phyloP scores from a whole-genome alignment of 495 filamentous ascomycete genomes.

The Pyronema omphalodes region DNA sequence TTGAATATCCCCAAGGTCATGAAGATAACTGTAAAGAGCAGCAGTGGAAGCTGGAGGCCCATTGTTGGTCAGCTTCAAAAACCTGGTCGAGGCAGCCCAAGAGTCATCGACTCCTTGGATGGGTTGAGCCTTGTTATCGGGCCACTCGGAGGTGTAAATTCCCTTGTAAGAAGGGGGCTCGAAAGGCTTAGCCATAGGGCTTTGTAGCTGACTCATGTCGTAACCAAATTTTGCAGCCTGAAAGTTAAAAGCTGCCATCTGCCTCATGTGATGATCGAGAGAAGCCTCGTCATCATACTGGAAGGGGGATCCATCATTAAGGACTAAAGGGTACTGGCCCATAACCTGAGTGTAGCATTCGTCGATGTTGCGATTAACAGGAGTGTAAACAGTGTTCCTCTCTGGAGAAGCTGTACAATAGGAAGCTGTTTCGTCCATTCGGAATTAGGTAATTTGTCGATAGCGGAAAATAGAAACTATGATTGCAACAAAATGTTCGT shows the following conservation, averaged over 20 bases:
- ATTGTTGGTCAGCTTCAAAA: slow-evolving; percentile 14
- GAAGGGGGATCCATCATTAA: not conserved
- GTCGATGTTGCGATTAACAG: slow-evolving; percentile 10
- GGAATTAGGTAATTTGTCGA: not conserved
- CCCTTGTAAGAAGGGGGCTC: not conserved
- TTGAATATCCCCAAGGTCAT: not conserved
- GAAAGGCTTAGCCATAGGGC: not conserved
- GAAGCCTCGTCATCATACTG: not conserved
- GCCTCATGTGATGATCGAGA: not conserved
- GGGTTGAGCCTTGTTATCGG: not conserved
- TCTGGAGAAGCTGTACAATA: slow-evolving; percentile 14
- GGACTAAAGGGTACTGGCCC: slow-evolving; percentile 10
- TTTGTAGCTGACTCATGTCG: not conserved
- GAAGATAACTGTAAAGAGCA: slow-evolving; percentile 6
- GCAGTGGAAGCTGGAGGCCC: not conserved
- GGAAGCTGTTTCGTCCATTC: slow-evolving; percentile 4
- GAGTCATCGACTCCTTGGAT: not conserved
- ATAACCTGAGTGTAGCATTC: slow-evolving; percentile 15
- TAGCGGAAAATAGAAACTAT: not conserved
- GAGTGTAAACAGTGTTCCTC: slow-evolving; percentile 17
- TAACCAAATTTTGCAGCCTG: not conserved
- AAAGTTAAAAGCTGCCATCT: not conserved
- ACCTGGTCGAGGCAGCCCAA: slow-evolving; percentile 5
- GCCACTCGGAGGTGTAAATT: not conserved
- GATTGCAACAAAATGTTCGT: not conserved